Conservation (phyloP, 2,329 filamentous ascomycete species). For the Ophiosphaerella narmari region DNA sequence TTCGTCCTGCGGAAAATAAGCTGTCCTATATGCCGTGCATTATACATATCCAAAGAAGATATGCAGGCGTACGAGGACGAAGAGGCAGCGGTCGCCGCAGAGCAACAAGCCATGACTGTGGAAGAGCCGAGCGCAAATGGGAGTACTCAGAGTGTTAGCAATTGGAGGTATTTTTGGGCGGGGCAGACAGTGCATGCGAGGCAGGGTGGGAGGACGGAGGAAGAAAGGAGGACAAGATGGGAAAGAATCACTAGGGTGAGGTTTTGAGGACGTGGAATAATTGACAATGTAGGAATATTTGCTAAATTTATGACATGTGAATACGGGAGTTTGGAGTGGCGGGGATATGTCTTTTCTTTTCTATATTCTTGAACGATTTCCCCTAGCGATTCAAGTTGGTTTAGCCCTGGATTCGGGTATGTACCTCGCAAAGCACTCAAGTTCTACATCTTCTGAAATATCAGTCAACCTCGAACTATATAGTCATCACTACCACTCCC, state of each 20-base stretch:
- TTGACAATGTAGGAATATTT: background rate
- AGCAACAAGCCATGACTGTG: background rate
- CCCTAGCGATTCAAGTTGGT: too few relatives aligned
- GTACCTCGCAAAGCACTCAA: too few relatives aligned
- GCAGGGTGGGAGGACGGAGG: background rate
- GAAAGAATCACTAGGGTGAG: background rate
- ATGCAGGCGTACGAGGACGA: slow-evolving; percentile 18
- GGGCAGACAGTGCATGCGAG: background rate
- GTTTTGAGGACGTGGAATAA: background rate
- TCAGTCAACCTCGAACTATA: too few relatives aligned
- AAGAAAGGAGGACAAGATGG: background rate
- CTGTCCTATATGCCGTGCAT: slow-evolving; percentile 38
- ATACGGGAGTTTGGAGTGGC: background rate
- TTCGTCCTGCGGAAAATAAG: slow-evolving; percentile 34
- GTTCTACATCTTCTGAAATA: too few relatives aligned
- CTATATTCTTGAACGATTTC: too few relatives aligned
- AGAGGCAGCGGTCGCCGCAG: slow-evolving; percentile 9
- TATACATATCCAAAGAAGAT: slow-evolving; percentile 29
- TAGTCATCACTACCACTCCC: slow-evolving; percentile 63
- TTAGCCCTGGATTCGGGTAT: too few relatives aligned
- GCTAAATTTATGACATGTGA: background rate
- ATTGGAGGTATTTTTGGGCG: slow-evolving; percentile 18
- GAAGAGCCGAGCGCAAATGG: background rate
- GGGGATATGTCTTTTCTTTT: too few relatives aligned
- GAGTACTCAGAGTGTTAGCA: background rate